These are phyloP conservation scores for Sporothrix sp. DNA, from an alignment of 2,329 filamentous ascomycete species.

Conservation along the genomic window DNA sequence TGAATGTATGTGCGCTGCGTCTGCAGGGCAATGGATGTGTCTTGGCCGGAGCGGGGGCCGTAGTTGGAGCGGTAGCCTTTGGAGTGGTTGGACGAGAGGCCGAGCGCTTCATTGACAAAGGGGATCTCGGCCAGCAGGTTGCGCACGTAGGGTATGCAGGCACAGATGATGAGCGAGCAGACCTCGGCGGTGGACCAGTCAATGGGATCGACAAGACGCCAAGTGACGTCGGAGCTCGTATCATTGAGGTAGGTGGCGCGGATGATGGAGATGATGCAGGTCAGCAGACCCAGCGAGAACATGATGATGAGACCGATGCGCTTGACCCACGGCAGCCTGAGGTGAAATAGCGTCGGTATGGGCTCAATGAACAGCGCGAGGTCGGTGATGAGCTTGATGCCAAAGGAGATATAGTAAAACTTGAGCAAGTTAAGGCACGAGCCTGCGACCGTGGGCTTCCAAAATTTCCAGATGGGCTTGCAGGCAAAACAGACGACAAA, in stretches of 20 bases:
- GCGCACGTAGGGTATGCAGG: slow-evolving; percentile 12
- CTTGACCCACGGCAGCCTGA: slow-evolving; percentile 21
- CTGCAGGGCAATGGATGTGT: slow-evolving; percentile 7
- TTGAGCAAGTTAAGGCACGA: slow-evolving; percentile 2
- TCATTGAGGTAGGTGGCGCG: slow-evolving; percentile 28
- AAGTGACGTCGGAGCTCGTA: slow-evolving; percentile 28
- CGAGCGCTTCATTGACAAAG: slow-evolving; percentile 1
- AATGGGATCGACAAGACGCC: slow-evolving; percentile 13
- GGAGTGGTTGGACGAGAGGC: slow-evolving; percentile 8
- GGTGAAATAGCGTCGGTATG: slow-evolving; percentile 1
- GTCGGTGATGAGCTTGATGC: slow-evolving; percentile 9
- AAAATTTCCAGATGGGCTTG: slow-evolving; percentile 8
- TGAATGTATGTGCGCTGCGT: slow-evolving; percentile 3
- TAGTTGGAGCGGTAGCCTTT: slow-evolving; percentile 1
- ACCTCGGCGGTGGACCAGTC: slow-evolving; percentile 31
- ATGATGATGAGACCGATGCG: slow-evolving; percentile 24
- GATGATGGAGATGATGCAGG: slow-evolving; percentile 31
- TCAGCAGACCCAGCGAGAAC: slow-evolving; percentile 31
- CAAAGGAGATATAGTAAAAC: slow-evolving; percentile 11
- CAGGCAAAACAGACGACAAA: slow-evolving; percentile 11
- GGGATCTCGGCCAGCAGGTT: slow-evolving; percentile 11
- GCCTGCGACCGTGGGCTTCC: not conserved
- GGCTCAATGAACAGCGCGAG: slow-evolving; percentile 7
- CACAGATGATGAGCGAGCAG: slow-evolving; percentile 29
- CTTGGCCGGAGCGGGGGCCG: not conserved